Percentiles rank a stretch among this genome's conserved stretches.
Evolutionary conservation across 2,329 filamentous ascomycete species (phyloP).

Genomic region (Huntiella omanensis): DNA sequence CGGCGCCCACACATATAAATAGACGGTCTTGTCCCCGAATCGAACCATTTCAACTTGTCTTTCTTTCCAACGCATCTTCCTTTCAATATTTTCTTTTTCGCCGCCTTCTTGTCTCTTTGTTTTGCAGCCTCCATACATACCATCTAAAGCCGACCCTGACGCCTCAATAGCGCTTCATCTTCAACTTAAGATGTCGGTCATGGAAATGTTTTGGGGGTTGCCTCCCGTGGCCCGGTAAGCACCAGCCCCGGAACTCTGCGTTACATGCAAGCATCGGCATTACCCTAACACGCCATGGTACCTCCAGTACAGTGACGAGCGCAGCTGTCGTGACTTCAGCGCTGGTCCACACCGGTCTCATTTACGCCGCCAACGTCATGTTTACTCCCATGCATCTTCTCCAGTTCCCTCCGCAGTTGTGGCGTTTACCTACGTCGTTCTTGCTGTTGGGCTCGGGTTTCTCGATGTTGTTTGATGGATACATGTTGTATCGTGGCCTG

Average conservation of each 20-base stretch:
- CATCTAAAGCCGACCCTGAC: constrained; percentile 5
- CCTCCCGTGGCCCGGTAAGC: constrained; percentile 25
- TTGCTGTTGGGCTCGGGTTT: constrained; percentile 22
- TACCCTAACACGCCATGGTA: constrained; percentile 12
- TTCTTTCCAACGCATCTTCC: background rate
- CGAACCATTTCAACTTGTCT: background rate
- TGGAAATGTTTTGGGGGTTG: constrained; percentile 22
- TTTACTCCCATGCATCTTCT: constrained; percentile 35
- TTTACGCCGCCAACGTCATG: constrained; percentile 31
- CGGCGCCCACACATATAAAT: too few relatives aligned
- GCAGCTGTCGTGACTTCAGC: constrained; percentile 41
- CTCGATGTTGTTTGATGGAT: constrained; percentile 51
- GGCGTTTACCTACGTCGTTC: constrained; percentile 25
- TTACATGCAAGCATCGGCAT: constrained; percentile 9
- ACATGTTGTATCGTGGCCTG: constrained; percentile 58
- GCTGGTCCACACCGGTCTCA: constrained; percentile 34
- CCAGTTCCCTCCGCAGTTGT: constrained; percentile 27
- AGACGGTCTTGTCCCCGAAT: too few relatives aligned
- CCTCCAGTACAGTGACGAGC: constrained; percentile 45
- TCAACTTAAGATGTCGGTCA: constrained; percentile 11
- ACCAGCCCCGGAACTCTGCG: constrained; percentile 20
- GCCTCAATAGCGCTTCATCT: constrained; percentile 8
- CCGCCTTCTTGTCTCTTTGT: constrained; percentile 12
- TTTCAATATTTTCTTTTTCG: background rate
- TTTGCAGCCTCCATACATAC: constrained; percentile 11